These are phyloP conservation scores for Dianthus caryophyllus DNA, from an alignment of 148 eudicot species.

Conservation along the genomic window DNA sequence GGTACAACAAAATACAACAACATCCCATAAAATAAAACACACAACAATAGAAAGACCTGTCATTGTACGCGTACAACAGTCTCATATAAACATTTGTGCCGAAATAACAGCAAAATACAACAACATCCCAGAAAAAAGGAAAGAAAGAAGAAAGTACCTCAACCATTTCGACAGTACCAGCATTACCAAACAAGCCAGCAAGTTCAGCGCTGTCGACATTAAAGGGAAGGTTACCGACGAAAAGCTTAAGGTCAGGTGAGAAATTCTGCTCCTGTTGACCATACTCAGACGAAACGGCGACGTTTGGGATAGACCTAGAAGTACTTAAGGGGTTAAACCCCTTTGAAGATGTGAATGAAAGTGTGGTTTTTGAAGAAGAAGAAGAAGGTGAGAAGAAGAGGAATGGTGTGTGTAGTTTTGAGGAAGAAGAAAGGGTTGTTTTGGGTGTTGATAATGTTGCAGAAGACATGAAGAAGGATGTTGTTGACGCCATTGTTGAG, in stretches of 20 bases:
- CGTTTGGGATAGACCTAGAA: constrained; percentile 35
- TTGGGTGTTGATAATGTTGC: constrained; percentile 35
- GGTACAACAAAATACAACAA: too few relatives aligned
- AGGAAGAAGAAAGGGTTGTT: too few relatives aligned
- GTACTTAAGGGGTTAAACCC: constrained; percentile 25
- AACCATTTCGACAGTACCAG: constrained; percentile 85
- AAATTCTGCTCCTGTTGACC: constrained; percentile 47
- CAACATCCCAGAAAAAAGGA: background rate
- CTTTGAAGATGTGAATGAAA: constrained; percentile 16
- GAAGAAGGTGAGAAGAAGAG: constrained; percentile 19
- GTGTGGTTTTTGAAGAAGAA: constrained; percentile 5
- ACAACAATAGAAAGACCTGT: too few relatives aligned
- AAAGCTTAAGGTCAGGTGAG: constrained; percentile 64
- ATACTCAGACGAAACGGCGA: constrained; percentile 50
- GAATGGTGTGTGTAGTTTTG: constrained; percentile 22
- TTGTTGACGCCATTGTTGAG: constrained; percentile 42
- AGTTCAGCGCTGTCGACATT: constrained; percentile 70
- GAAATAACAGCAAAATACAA: background rate
- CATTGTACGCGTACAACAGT: too few relatives aligned
- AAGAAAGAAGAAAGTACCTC: constrained; percentile 41
- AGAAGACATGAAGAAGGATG: constrained; percentile 40
- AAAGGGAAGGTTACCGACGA: constrained; percentile 86
- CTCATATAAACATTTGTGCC: background rate
- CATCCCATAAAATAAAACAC: too few relatives aligned
- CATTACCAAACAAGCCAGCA: constrained; percentile 65